Percentiles rank a stretch among this genome's conserved stretches.
These are phyloP conservation scores for Cryptococcus neoformans DNA, from an alignment of 1,284 basidiomycete species.

Conservation along the genomic window DNA sequence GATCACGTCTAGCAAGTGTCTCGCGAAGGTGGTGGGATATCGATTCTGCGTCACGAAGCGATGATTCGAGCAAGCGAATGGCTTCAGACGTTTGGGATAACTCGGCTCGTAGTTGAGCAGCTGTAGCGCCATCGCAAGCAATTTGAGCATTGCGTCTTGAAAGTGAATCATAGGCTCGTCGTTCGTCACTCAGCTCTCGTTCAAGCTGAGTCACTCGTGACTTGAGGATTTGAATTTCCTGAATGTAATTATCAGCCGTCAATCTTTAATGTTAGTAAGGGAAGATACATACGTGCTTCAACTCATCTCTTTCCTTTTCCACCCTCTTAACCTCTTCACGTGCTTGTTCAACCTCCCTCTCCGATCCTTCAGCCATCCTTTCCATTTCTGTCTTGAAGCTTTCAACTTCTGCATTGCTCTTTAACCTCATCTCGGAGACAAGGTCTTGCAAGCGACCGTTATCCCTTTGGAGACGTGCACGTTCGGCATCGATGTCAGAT, in stretches of 20 bases:
- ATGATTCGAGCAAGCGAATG: conserved; percentile 10
- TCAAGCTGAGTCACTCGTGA: conserved; percentile 15
- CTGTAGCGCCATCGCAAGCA: background rate
- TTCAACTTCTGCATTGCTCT: conserved; percentile 14
- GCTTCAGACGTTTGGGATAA: conserved; percentile 19
- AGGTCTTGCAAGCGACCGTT: conserved; percentile 27
- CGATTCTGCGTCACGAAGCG: conserved; percentile 12
- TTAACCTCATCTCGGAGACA: conserved; percentile 22
- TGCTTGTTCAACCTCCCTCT: conserved; percentile 11
- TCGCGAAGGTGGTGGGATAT: conserved; percentile 14
- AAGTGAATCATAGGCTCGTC: conserved; percentile 14
- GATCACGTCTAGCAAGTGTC: conserved; percentile 9
- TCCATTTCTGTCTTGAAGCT: conserved; percentile 22
- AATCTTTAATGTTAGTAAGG: background rate
- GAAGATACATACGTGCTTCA: conserved; percentile 10
- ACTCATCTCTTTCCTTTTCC: conserved; percentile 10
- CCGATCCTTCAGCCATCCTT: conserved; percentile 13
- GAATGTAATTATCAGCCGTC: background rate
- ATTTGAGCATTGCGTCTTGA: conserved; percentile 7
- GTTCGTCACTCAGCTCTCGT: conserved; percentile 14
- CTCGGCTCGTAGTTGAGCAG: conserved; percentile 15
- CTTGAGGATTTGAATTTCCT: conserved; percentile 12
- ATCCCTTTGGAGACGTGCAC: conserved; percentile 28
- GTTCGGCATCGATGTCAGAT: conserved; percentile 25
- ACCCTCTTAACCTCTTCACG: conserved; percentile 7